Evolutionary conservation across 768 basidiomycete species (phyloP).

Genomic region (Cyclocybe cylindracea): DNA sequence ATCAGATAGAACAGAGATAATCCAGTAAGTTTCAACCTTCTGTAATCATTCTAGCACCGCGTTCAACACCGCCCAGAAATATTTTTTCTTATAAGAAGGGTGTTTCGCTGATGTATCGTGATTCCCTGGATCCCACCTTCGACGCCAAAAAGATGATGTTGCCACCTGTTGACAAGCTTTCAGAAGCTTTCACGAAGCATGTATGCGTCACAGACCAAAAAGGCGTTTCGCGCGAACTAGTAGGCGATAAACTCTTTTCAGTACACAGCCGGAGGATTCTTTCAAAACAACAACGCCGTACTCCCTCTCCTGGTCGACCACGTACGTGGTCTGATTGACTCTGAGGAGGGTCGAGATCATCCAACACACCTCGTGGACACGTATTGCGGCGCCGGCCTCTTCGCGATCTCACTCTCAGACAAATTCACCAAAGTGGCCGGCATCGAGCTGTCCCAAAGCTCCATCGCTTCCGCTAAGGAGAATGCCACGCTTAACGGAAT

Average conservation of each 20-base stretch:
- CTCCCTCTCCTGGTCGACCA: constrained; percentile 83
- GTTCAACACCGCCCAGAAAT: constrained; percentile 49
- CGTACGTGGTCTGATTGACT: constrained; percentile 74
- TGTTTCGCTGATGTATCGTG: constrained; percentile 88
- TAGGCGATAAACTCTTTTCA: constrained; percentile 85
- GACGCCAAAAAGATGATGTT: constrained; percentile 21
- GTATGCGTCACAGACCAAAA: constrained; percentile 86
- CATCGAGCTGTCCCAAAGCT: constrained; percentile 79
- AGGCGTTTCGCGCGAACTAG: constrained; percentile 77
- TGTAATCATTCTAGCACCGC: not conserved
- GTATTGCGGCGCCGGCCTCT: constrained; percentile 90
- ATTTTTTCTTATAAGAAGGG: constrained; percentile 82
- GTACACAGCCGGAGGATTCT: constrained; percentile 87
- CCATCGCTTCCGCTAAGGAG: constrained; percentile 65
- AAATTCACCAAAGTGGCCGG: constrained; percentile 79
- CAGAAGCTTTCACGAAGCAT: constrained; percentile 52
- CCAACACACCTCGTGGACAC: constrained; percentile 93
- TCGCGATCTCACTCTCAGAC: constrained; percentile 80
- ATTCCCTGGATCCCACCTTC: constrained; percentile 53
- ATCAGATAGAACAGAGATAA: constrained; percentile 63
- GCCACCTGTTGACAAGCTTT: constrained; percentile 33
- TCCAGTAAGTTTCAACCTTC: constrained; percentile 48
- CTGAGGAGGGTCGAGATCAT: constrained; percentile 19
- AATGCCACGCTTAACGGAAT: constrained; percentile 70
- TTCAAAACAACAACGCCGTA: constrained; percentile 98